phyloP scores from a whole-genome alignment of 441 rosid genomes.

The Populus hybrid region DNA sequence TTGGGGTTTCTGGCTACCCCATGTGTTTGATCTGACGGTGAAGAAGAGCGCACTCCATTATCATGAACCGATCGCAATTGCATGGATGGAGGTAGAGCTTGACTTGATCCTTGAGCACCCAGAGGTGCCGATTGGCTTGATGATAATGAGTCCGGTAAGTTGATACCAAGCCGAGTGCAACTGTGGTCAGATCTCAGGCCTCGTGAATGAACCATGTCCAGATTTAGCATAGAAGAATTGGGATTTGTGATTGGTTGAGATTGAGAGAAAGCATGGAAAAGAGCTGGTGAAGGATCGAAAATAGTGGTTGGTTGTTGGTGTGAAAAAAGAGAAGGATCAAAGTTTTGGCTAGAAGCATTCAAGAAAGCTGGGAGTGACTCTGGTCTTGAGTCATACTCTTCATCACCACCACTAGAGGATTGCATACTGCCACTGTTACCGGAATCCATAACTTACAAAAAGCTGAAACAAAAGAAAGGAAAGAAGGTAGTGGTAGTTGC shows the following conservation, averaged over 20 bases:
- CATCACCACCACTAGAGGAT: slow-evolving; percentile 71
- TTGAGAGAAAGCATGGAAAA: slow-evolving; percentile 35
- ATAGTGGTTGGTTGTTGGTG: slow-evolving; percentile 34
- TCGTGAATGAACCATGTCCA: slow-evolving; percentile 24
- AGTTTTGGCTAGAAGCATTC: slow-evolving; percentile 29
- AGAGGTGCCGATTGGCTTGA: slow-evolving; percentile 20
- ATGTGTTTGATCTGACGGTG: not conserved
- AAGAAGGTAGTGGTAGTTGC: slow-evolving; percentile 17
- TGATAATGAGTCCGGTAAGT: slow-evolving; percentile 16
- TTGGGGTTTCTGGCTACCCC: slow-evolving; percentile 51
- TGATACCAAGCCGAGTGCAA: slow-evolving; percentile 19
- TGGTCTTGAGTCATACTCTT: slow-evolving; percentile 54
- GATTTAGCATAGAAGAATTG: slow-evolving; percentile 29
- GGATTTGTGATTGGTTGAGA: slow-evolving; percentile 29
- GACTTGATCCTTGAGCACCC: slow-evolving; percentile 26
- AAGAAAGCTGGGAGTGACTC: slow-evolving; percentile 40
- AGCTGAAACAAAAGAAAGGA: not conserved
- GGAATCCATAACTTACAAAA: slow-evolving; percentile 54
- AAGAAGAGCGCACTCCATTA: slow-evolving; percentile 19
- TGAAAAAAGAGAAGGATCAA: slow-evolving; percentile 25
- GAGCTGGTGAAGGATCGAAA: slow-evolving; percentile 40
- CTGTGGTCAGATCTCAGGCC: slow-evolving; percentile 29
- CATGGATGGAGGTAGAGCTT: slow-evolving; percentile 24
- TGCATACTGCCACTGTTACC: slow-evolving; percentile 71
- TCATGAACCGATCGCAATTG: slow-evolving; percentile 23